Percentiles rank a stretch among this genome's conserved stretches.
phyloP scores from a whole-genome alignment of 306 rosid species.

The Acmispon strigosus region DNA sequence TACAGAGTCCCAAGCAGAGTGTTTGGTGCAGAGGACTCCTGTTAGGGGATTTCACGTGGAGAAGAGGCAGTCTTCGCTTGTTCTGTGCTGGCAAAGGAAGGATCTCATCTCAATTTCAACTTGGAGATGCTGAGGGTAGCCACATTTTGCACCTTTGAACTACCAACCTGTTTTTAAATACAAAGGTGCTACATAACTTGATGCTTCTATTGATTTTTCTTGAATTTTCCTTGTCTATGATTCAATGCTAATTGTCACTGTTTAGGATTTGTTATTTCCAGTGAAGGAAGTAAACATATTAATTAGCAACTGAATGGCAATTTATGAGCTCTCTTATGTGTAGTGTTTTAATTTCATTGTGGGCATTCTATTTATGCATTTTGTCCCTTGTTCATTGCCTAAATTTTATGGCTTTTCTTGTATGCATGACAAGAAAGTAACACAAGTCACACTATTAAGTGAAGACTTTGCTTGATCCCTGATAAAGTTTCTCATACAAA shows the following conservation, averaged over 20 bases:
- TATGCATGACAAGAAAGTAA: conserved; percentile 15
- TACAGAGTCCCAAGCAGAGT: conserved; percentile 82
- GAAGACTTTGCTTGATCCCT: conserved; percentile 3
- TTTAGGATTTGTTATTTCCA: conserved; percentile 53
- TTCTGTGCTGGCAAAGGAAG: conserved; percentile 76
- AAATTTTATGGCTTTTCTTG: conserved; percentile 24
- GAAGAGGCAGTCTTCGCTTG: conserved; percentile 69
- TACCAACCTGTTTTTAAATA: conserved; percentile 28
- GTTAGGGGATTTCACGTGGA: conserved; percentile 71
- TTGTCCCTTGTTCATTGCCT: conserved; percentile 1
- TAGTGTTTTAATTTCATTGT: conserved; percentile 22
- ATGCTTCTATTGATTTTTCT: conserved; percentile 35
- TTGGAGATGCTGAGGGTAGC: conserved; percentile 63
- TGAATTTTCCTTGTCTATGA: conserved; percentile 29
- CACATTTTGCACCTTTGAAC: conserved; percentile 32
- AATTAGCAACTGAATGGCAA: conserved; percentile 43
- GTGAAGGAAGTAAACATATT: conserved; percentile 46
- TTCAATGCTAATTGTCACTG: conserved; percentile 63
- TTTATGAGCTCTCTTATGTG: conserved; percentile 43
- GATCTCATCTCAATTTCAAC: conserved; percentile 71
- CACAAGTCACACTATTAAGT: not conserved
- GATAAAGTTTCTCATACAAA: conserved; percentile 3
- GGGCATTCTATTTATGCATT: conserved; percentile 20
- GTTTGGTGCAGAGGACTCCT: conserved; percentile 72
- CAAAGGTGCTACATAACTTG: conserved; percentile 57